Evolutionary conservation across 83 land plant genomes (phyloP), one percentile per base, ranked within the genome.

Genomic region (Diphasiastrum complanatum): DNA sequence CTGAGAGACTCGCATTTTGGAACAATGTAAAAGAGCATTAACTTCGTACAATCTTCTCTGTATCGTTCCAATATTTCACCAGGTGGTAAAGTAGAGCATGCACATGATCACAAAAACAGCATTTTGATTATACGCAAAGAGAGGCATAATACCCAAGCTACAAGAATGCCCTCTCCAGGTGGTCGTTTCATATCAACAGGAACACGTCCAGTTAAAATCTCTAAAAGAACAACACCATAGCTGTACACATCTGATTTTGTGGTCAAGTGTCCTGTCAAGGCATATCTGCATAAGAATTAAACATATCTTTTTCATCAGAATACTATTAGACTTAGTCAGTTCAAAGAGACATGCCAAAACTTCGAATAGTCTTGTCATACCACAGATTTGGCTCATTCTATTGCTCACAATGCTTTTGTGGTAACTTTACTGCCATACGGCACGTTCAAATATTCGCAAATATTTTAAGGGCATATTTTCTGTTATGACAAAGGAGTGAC

Each of bases 251-350:
- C 61, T 33, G 61, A 59, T 59, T 59, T 59, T 20, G 61, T 59
- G 34, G 61, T 59, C 45, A 59, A 37, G 61, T 59, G 61, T 5
- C 61, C 61, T 28, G 61, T 59, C 61, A 59, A 30, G 10, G 61
- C 61, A 59, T 59, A 59, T 19, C 61, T 59, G 53, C 23, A 16
- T 40, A 40, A 16, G 16, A 49, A 49, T 11, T 49, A 22, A 11
- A 49, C 52, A 49, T 11, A 18, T 49, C 20, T 22, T 49, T 16
- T 6, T n/a, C 22, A 49, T 5, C 52, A n/a, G 18, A 49, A 49
- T 49, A 6, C 26, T 19, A 5, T 5, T 18, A 49, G 37, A 55
- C 34, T 5, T 12, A 31, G 26, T 4, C 14, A 6, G 37, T 6
- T 4, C 2, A 34, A 58, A 18, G 43, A 58, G 51, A 38, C 43